Evolutionary conservation across 129 eudicot species (phyloP), one percentile per base, ranked within the genome.

Genomic region (Glebionis coronaria): DNA sequence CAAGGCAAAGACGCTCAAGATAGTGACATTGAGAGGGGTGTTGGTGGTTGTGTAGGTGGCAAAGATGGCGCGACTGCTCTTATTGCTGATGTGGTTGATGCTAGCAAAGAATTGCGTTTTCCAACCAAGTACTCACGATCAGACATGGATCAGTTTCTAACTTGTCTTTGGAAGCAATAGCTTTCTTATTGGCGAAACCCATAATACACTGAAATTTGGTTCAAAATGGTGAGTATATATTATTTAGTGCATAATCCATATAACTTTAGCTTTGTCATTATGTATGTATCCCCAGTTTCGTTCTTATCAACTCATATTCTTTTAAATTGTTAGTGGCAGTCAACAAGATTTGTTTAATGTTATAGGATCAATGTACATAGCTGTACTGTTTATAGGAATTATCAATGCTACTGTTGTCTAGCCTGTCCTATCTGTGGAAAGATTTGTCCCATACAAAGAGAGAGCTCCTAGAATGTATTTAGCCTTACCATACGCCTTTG

Each of bases 161-260:
- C 95, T 51, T 93, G 98, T 71, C 84, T 93, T 50, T 88, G 98
- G 96, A 93, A 93, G 82, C 96, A 93, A 78, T 79, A 93, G 76
- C 90, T 93, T 47, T 93, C 97, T 14, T 93, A 93, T 77, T 93
- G 98, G 98, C 85, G 97, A 68, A 93, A 88, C 70, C 98, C 98
- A 47, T 95, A 88, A 49, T 93, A 93, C 75, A 88, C 98, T 40
- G 98, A 79, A 71, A 74, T 93, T 93, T 63, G 98, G 98, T 51
- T 80, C 95, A n/a, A 88, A 88, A 84, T 79, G 87, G 98, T 92
- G 40, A n/a, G 18, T 68, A 23, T n/a, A n/a, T n/a, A n/a, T n/a
- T n/a, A n/a, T 64, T 56, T 8, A 61, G 25, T 62, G 54, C 74
- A 54, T 61, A 4, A 29, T 42, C n/a, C 7, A 25, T 57, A 58